These are phyloP conservation scores for Funneliformis caledonium DNA, from an alignment of 371 early-diverging fungal species.

Conservation along the genomic window DNA sequence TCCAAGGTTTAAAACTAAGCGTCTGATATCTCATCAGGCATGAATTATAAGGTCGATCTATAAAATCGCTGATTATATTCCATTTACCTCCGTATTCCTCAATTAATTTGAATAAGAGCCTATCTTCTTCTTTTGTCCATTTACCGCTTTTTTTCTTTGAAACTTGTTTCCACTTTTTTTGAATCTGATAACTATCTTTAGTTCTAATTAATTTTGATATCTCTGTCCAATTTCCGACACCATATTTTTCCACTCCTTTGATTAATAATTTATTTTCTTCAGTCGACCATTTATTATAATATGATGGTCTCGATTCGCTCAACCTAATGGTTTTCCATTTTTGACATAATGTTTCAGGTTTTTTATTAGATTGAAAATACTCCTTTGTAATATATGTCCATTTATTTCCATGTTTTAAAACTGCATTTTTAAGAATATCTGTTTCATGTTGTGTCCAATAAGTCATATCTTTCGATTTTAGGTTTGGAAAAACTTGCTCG, in stretches of 20 bases:
- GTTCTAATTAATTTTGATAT: not conserved
- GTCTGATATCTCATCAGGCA: not conserved
- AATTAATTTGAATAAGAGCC: not conserved
- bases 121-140: constrained; percentile 21
- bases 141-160: not conserved
- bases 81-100: constrained; percentile 8
- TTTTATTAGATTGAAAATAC: not conserved
- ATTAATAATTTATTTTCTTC: constrained; percentile 21
- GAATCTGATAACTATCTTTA: not conserved
- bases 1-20: constrained; percentile 9
- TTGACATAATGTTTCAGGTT: not conserved
- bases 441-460: constrained; percentile 4
- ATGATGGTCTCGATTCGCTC: not conserved
- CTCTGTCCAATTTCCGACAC: constrained; percentile 3
- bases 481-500: too few relatives aligned
- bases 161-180: not conserved
- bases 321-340: not conserved
- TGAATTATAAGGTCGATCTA: not conserved
- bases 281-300: not conserved
- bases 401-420: not conserved
- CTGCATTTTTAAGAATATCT: not conserved
- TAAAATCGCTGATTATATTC: not conserved
- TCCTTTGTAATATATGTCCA: not conserved
- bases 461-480: not conserved
- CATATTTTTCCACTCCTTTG: not conserved